Evolutionary conservation across 1,284 basidiomycete species (phyloP).

Genomic region (Fistulina hepatica): DNA sequence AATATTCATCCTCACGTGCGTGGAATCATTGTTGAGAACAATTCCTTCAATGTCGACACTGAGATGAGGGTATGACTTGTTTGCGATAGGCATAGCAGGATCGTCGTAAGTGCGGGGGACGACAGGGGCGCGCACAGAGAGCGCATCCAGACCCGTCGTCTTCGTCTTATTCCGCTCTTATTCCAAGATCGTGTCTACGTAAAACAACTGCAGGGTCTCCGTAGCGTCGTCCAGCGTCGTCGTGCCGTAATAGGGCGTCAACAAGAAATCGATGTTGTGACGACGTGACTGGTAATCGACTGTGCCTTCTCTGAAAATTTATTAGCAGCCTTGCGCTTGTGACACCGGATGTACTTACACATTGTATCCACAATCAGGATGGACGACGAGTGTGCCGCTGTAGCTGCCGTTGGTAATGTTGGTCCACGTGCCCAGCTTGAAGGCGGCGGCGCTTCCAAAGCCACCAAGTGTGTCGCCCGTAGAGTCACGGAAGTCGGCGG

Average conservation of each 20-base stretch:
- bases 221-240: conserved; percentile 36
- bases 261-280: conserved; percentile 45
- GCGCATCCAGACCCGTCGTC: conserved; percentile 55
- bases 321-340: background rate
- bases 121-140: conserved; percentile 32
- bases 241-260: conserved; percentile 44
- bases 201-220: conserved; percentile 42
- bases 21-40: conserved; percentile 45
- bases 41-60: conserved; percentile 54
- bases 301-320: conserved; percentile 31
- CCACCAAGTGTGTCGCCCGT: conserved; percentile 20
- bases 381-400: conserved; percentile 35
- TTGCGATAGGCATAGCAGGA: conserved; percentile 39
- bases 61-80: conserved; percentile 34
- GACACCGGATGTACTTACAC: conserved; percentile 21
- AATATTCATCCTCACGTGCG: conserved; percentile 25
- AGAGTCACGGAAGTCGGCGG: conserved; percentile 16
- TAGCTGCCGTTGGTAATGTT: conserved; percentile 19
- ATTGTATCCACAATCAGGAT: conserved; percentile 46
- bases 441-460: conserved; percentile 17
- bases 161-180: conserved; percentile 37
- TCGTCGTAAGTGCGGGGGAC: conserved; percentile 21
- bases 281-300: conserved; percentile 52
- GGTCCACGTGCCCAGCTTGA: conserved; percentile 19
- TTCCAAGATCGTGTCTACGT: conserved; percentile 44